These are phyloP conservation scores for Carex sylvatica DNA, from an alignment of 202 grass and related monocot species.

Conservation along the genomic window DNA sequence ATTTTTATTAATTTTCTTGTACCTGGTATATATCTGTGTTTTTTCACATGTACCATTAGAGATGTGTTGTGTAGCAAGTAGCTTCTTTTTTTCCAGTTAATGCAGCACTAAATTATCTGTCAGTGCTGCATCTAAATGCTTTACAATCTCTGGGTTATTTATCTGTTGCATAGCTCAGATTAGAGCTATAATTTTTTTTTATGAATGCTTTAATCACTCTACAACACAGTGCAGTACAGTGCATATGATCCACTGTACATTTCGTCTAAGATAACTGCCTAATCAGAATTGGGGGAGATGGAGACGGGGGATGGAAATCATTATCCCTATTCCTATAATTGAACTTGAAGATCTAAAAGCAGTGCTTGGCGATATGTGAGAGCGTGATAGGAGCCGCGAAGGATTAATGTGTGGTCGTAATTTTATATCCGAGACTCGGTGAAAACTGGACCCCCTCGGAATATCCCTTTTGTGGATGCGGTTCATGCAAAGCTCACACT, in stretches of 20 bases:
- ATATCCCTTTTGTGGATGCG: conserved; percentile 34
- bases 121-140: not conserved
- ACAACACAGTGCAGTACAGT: not conserved
- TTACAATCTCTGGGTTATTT: not conserved
- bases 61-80: not conserved
- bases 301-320: conserved; percentile 13
- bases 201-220: not conserved
- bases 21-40: not conserved
- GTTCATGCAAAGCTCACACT: not conserved
- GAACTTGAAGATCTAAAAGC: conserved; percentile 12
- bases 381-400: conserved; percentile 20
- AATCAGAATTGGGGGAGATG: conserved; percentile 1
- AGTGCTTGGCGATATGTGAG: conserved; percentile 15
- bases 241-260: no score
- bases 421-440: conserved; percentile 22
- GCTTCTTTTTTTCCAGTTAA: not conserved
- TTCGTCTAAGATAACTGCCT: no score
- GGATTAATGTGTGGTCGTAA: conserved; percentile 39
- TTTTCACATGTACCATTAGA: not conserved
- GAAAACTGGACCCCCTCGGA: conserved; percentile 27
- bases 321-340: conserved; percentile 15
- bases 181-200: not conserved
- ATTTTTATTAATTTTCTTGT: not conserved
- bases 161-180: not conserved
- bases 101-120: not conserved